A percentile compares a stretch with the other conserved stretches of the same genome.
phyloP scores from a whole-genome alignment of 345 rosid species.

The Eucalyptus globulus region DNA sequence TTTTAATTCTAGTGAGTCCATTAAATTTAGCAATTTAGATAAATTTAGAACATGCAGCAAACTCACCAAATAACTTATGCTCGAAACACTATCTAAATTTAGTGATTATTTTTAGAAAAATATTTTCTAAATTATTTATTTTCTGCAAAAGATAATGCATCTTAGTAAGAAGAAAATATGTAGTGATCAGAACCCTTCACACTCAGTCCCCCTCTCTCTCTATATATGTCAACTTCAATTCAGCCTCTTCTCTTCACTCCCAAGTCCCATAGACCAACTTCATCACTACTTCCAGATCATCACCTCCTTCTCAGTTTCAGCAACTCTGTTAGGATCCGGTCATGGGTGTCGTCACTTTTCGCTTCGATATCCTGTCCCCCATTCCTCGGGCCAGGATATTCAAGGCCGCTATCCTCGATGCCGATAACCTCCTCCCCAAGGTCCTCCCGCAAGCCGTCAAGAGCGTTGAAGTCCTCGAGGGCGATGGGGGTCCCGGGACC shows the following conservation, averaged over 20 bases:
- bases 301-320: not conserved
- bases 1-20: no score
- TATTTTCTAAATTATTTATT: no score
- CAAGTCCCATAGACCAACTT: not conserved
- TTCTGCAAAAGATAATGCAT: no score
- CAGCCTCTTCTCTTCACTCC: not conserved
- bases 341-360: not conserved
- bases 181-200: not conserved
- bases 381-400: not conserved
- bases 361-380: not conserved
- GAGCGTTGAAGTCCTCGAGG: constrained; percentile 10
- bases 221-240: not conserved
- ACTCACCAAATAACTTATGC: no score
- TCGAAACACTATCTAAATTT: no score
- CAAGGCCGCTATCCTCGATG: constrained; percentile 10
- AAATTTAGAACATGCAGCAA: no score
- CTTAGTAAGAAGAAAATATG: no score
- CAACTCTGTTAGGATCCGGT: not conserved
- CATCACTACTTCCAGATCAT: not conserved
- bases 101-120: no score
- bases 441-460: constrained; percentile 15
- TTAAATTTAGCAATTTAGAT: no score
- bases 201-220: not conserved
- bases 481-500: constrained; percentile 24
- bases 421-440: constrained; percentile 7